Evolutionary conservation across 2,329 filamentous ascomycete genomes (phyloP), one percentile per base, ranked within the genome.

Genomic region (Bipolaris cookei): DNA sequence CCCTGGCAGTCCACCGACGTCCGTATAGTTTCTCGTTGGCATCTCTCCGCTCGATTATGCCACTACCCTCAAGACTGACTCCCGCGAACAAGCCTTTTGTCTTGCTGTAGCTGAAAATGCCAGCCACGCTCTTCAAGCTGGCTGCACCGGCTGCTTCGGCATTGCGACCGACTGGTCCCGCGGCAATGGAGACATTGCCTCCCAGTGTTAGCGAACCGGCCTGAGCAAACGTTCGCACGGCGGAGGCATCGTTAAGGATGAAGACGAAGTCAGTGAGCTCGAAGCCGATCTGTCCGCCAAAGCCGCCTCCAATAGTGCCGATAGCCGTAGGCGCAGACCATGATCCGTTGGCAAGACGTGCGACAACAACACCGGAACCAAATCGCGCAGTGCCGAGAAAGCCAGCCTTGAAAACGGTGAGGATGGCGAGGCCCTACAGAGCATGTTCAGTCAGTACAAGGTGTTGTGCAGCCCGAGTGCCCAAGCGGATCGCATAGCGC

Each of bases 21-120:
- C 91, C 91, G 77, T 99, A 99, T 59, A 99, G 85, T 80, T 96
- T 97, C 79, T 97, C 90, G 74, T 99, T 99, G 67, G 95, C 95
- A 78, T 99, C 95, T 79, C 92, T 90, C 63, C 95, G 87, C 80
- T 99, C 95, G 62, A 98, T 91, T 64, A 99, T 89, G 51, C 91
- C 92, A 60, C 90, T 94, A 20, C 95, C 95, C 77, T 99, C 95
- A 65, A 99, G 81, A 67, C 91, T 96, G 45, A 99, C 93, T 73
- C 95, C 95, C 4, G 95, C 95, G 69, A 99, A 99, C 30, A 99
- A 81, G 18, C 95, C 95, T 81, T 97, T 98, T 11, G 95, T 99
- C 80, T 97, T 98, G 76, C 90, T 95, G 83, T 99, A 99, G 70
- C 91, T 91, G 82, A 99, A 99, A 47, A 99, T 89, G 51, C 91